Conservation (phyloP, 768 basidiomycete species). For the Clitopilus passeckerianus region DNA sequence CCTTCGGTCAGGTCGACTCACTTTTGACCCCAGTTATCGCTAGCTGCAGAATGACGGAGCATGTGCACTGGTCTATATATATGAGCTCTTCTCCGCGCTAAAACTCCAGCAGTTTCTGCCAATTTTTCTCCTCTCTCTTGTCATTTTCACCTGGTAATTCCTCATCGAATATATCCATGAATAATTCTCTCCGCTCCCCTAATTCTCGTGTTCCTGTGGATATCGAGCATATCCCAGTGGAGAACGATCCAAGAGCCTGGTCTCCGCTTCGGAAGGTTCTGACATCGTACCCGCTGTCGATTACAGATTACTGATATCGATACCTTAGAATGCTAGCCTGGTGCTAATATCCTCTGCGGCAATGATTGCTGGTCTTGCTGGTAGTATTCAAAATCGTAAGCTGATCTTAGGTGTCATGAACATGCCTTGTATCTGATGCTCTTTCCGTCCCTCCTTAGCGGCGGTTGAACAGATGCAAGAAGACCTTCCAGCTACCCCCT, state of each 20-base stretch:
- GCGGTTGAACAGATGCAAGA: slow-evolving; percentile 55
- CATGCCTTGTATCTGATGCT: background rate
- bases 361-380: slow-evolving; percentile 53
- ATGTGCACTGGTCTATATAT: background rate
- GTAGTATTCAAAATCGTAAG: slow-evolving; percentile 64
- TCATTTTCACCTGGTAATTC: background rate
- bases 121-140: background rate
- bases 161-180: background rate
- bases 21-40: background rate
- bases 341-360: slow-evolving; percentile 45
- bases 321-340: slow-evolving; percentile 36
- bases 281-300: background rate
- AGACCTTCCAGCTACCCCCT: slow-evolving; percentile 53
- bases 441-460: slow-evolving; percentile 30
- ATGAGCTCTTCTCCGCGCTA: background rate
- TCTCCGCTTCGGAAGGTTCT: slow-evolving; percentile 47
- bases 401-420: background rate
- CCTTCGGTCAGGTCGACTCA: background rate
- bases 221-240: slow-evolving; percentile 50
- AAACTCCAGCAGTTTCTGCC: background rate
- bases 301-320: background rate
- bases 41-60: background rate
- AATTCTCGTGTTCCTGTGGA: slow-evolving; percentile 18
- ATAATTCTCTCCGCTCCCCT: background rate
- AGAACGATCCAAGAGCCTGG: slow-evolving; percentile 63